A percentile compares a stretch with the other conserved stretches of the same genome.
Evolutionary conservation across 768 basidiomycete genomes (phyloP).

Genomic region (Suillus variegatus): DNA sequence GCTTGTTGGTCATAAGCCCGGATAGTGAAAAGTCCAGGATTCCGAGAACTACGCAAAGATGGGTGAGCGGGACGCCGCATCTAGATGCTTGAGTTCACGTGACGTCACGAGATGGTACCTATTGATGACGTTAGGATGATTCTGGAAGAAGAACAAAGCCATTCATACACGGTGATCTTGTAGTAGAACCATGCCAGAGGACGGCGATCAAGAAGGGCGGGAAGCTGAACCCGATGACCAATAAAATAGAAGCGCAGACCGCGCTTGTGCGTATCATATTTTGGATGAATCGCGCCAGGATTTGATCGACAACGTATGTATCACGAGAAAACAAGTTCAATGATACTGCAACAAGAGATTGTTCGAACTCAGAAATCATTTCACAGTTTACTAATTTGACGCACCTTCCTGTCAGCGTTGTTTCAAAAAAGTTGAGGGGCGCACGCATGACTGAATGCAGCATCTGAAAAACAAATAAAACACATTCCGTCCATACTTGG

Average conservation of each 20-base stretch:
- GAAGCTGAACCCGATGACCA: constrained; percentile 80
- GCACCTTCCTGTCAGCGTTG: constrained; percentile 82
- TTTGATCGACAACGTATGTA: constrained; percentile 81
- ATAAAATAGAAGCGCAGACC: constrained; percentile 57
- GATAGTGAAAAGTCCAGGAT: constrained; percentile 79
- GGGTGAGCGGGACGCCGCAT: constrained; percentile 86
- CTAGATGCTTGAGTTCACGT: constrained; percentile 84
- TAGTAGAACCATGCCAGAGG: constrained; percentile 82
- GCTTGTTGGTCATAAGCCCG: constrained; percentile 74
- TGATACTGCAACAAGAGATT: constrained; percentile 46
- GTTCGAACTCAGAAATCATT: not conserved
- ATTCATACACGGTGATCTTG: constrained; percentile 71
- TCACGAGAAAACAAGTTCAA: constrained; percentile 93
- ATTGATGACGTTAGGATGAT: constrained; percentile 2
- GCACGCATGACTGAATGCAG: constrained; percentile 77
- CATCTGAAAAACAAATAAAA: constrained; percentile 51
- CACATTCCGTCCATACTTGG: not conserved
- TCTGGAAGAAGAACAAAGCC: not conserved
- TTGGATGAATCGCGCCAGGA: constrained; percentile 74
- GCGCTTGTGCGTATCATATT: constrained; percentile 67
- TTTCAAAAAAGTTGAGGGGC: constrained; percentile 87
- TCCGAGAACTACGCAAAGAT: constrained; percentile 91
- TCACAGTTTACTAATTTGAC: constrained; percentile 12
- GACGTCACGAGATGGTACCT: constrained; percentile 89
- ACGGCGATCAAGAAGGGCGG: constrained; percentile 79